phyloP scores from a whole-genome alignment of 352 stramenopile genomes.

The Globisporangium irregulare region DNA sequence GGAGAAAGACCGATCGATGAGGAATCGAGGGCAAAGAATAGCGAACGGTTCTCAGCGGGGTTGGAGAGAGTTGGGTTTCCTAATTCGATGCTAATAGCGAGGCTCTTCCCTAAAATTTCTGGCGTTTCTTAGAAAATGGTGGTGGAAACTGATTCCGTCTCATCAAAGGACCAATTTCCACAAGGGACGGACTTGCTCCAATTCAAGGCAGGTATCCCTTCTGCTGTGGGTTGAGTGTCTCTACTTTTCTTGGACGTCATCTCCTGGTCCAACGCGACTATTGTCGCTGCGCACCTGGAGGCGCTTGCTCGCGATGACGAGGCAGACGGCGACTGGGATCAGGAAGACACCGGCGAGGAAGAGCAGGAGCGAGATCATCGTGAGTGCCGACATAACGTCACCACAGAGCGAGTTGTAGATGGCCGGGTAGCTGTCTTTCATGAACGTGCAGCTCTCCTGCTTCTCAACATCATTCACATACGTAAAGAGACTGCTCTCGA shows the following conservation, averaged over 20 bases:
- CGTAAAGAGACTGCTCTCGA: conserved; percentile 46
- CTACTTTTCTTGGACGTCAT: conserved; percentile 55
- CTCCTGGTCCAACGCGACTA: conserved; percentile 44
- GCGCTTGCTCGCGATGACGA: conserved; percentile 63
- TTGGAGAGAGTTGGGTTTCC: no score
- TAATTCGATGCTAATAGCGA: no score
- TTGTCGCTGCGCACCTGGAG: conserved; percentile 50
- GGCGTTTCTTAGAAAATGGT: background rate
- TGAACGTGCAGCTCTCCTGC: conserved; percentile 59
- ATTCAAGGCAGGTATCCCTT: no score
- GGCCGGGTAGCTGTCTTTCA: conserved; percentile 36
- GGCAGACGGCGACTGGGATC: conserved; percentile 59
- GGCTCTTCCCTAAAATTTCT: no score
- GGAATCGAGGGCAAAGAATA: background rate
- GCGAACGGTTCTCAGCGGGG: no score
- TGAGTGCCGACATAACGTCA: conserved; percentile 60
- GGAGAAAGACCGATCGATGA: background rate
- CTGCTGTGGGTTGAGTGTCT: background rate
- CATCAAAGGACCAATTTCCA: background rate
- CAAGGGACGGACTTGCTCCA: no score
- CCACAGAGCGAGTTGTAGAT: conserved; percentile 53
- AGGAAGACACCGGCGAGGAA: conserved; percentile 64
- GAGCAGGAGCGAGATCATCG: conserved; percentile 73
- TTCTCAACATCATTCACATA: conserved; percentile 54
- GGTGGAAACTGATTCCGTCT: background rate